Evolutionary conservation across 441 rosid genomes (phyloP), one percentile per base, ranked within the genome.

Genomic region (Eutrema salsugineum): DNA sequence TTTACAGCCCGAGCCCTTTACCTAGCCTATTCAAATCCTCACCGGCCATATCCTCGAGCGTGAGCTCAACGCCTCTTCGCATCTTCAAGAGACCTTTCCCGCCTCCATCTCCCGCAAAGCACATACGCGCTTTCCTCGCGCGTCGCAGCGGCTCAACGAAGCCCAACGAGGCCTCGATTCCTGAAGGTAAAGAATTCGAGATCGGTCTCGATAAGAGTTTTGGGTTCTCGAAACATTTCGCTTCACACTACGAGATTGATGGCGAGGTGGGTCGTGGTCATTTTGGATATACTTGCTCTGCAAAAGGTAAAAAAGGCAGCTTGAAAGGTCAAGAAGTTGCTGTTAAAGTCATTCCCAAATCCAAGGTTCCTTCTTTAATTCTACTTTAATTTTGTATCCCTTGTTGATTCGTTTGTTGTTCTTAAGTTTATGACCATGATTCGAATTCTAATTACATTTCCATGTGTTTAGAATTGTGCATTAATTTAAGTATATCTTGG

Each of bases 31-130:
- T 88, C 84, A 87, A 85, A 82, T 87, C 77, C 80, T 88, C 97
- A 11, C 94, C 94, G 2, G 86, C 77, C 6, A 14, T 63, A 16
- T 63, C 88, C 42, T 66, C 87, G 30, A 85, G 90, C 58, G 79
- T 86, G 58, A 85, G 80, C 68, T 91, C 91, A 0, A 89, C 94
- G 39, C 97, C 97, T 65, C 67, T 86, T 60, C 86, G 92, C 48
- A 62, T 88, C 79, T 90, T 90, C 86, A 88, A 83, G 84, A 87
- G 94, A 47, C 91, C 96, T 7, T 88, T 90, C 56, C 96, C 96
- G 17, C 96, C 96, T n/a, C 96, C 96, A 6, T 90, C 96, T 1
- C 96, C 96, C 11, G 96, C 96, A 3, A 88, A 90, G 78, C 96
- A 90, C 75, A 90, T 90, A 67, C 82, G 87, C 9, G 88, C 94